Conservation (phyloP, 2,329 filamentous ascomycete species). For the Fulvia fulva region DNA sequence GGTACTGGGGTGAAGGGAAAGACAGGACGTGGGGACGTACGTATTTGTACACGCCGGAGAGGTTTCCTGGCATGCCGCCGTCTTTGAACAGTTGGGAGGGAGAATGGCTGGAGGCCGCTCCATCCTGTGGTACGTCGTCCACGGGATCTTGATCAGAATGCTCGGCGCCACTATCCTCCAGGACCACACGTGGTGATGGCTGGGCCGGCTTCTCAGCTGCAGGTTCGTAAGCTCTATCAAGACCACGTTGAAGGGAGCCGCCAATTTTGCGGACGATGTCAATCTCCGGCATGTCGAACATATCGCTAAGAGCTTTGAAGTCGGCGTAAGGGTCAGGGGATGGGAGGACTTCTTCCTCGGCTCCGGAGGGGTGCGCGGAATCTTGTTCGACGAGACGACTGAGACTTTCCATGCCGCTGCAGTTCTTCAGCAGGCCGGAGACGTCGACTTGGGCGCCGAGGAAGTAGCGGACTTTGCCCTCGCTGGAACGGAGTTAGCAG, state of each 20-base stretch:
- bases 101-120: background rate
- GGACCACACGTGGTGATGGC: slow-evolving; percentile 40
- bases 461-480: slow-evolving; percentile 63
- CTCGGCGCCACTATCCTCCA: slow-evolving; percentile 38
- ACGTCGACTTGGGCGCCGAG: slow-evolving; percentile 70
- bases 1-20: no score
- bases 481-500: slow-evolving; percentile 52
- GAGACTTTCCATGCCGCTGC: slow-evolving; percentile 60
- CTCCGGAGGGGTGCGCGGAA: slow-evolving; percentile 22
- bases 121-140: background rate
- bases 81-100: background rate
- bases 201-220: slow-evolving; percentile 29
- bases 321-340: slow-evolving; percentile 21
- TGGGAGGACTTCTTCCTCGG: slow-evolving; percentile 34
- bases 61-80: slow-evolving; percentile 29
- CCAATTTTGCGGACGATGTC: slow-evolving; percentile 60
- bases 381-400: slow-evolving; percentile 33
- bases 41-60: slow-evolving; percentile 54
- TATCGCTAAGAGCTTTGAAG: slow-evolving; percentile 62
- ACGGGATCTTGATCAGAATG: slow-evolving; percentile 14
- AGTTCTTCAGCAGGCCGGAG: slow-evolving; percentile 63
- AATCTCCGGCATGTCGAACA: slow-evolving; percentile 64
- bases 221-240: slow-evolving; percentile 44
- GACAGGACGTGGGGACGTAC: no score
- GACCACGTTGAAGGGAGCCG: slow-evolving; percentile 57